Evolutionary conservation across 2,329 filamentous ascomycete species (phyloP), one percentile per base, ranked within the genome.

Genomic region (Akanthomyces dipterigenus): DNA sequence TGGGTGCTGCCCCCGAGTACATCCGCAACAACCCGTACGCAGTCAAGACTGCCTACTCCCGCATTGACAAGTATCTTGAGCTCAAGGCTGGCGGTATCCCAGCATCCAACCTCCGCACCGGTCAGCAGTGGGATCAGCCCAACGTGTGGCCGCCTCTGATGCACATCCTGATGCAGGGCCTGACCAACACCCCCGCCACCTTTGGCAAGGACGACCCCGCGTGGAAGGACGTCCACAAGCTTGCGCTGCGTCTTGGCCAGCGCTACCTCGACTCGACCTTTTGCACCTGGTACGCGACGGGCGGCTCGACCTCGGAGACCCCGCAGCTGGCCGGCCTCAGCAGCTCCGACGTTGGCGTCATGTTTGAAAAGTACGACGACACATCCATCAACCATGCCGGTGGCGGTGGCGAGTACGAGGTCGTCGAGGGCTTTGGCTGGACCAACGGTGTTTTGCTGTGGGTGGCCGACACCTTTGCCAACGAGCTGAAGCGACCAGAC

Each of bases 361-460:
- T 89, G 77, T 89, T 89, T 69, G 87, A 89, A 71, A 89, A 89
- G 77, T 89, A 89, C 68, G 77, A 76, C 14, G 83, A 87, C 65
- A 82, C 81, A 61, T 73, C 81, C 8, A 84, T 80, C 50, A 86
- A 87, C 64, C 81, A 79, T 0, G 84, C 82, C 1, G 87, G 87
- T 31, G 76, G 83, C 7, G 87, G 87, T 6, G 87, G 87, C 65
- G 87, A 89, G 75, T 89, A 89, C 70, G 80, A 82, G 59, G 86
- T 89, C 6, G 86, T 88, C 3, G 84, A 88, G 72, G 86, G 87
- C 1, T 89, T 89, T 66, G 87, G 86, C 7, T 89, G 87, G 87
- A 84, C 83, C 1, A 89, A 89, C 65, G 87, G 87, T 34, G 85
- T 88, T 57, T 70, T 89, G 34, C 82, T 89, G 57, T 89, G 86